phyloP scores from a whole-genome alignment of 306 rosid genomes.

The Chamaecrista fasciculata region DNA sequence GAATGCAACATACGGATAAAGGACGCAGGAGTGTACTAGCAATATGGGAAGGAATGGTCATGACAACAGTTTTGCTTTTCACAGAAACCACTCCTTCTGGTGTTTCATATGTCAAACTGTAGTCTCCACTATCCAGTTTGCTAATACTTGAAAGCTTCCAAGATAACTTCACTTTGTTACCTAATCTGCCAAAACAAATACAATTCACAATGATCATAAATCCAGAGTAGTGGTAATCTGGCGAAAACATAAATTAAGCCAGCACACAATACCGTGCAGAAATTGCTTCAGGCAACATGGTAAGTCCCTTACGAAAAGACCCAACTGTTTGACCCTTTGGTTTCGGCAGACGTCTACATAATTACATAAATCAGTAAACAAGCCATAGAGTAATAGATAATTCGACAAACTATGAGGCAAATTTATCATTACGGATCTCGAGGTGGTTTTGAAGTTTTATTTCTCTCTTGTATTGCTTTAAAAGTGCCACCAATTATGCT shows the following conservation, averaged over 20 bases:
- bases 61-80: slow-evolving; percentile 71
- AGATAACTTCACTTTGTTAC: slow-evolving; percentile 73
- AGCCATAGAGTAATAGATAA: slow-evolving; percentile 23
- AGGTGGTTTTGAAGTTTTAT: slow-evolving; percentile 57
- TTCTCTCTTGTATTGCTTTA: slow-evolving; percentile 86
- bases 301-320: slow-evolving; percentile 88
- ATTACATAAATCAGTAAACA: slow-evolving; percentile 39
- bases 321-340: slow-evolving; percentile 98
- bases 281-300: slow-evolving; percentile 87
- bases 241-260: slow-evolving; percentile 11
- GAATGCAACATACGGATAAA: slow-evolving; percentile 65
- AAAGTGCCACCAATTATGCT: slow-evolving; percentile 95
- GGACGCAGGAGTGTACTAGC: slow-evolving; percentile 81
- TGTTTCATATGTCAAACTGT: slow-evolving; percentile 77
- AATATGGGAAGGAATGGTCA: slow-evolving; percentile 86
- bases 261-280: slow-evolving; percentile 56
- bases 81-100: slow-evolving; percentile 81
- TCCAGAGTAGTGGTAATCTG: slow-evolving; percentile 21
- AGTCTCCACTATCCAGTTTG: slow-evolving; percentile 70
- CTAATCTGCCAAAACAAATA: slow-evolving; percentile 63
- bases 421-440: slow-evolving; percentile 72
- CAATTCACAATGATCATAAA: slow-evolving; percentile 25
- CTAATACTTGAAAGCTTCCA: slow-evolving; percentile 85
- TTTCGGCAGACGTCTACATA: slow-evolving; percentile 79
- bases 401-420: slow-evolving; percentile 30